A percentile compares a stretch with the other conserved stretches of the same genome.
These are phyloP conservation scores for Pythium aphanidermatum DNA, from an alignment of 352 stramenopile species.

Conservation along the genomic window DNA sequence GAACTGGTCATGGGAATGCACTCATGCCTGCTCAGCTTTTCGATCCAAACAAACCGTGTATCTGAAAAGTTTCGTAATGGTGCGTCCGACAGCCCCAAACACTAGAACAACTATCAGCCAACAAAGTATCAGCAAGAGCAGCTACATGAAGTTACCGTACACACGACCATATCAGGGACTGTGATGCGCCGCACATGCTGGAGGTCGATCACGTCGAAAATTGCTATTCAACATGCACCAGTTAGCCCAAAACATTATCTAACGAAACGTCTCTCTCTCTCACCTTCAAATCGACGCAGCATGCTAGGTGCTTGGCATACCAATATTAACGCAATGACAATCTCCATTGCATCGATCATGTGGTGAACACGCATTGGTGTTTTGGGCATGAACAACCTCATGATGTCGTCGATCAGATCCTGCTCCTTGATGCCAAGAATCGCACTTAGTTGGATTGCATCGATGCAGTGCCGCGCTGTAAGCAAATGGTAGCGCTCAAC, in stretches of 20 bases:
- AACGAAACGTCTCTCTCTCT: background rate
- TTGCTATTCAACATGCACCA: conserved; percentile 22
- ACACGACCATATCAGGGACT: conserved; percentile 36
- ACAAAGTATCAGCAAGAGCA: too few species aligned
- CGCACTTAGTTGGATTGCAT: conserved; percentile 38
- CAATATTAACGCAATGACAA: conserved; percentile 52
- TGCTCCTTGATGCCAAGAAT: conserved; percentile 50
- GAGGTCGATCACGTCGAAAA: conserved; percentile 55
- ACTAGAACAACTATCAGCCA: too few species aligned
- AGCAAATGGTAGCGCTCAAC: conserved; percentile 47
- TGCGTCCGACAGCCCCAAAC: conserved; percentile 30
- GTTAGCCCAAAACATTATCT: background rate
- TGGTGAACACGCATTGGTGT: conserved; percentile 50
- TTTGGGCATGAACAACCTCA: conserved; percentile 48
- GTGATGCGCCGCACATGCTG: conserved; percentile 28
- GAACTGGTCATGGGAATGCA: too few species aligned
- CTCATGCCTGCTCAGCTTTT: too few species aligned
- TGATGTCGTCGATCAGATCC: conserved; percentile 35
- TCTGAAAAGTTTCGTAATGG: conserved; percentile 56
- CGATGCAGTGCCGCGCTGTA: conserved; percentile 51
- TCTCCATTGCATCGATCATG: conserved; percentile 68
- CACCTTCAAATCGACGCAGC: conserved; percentile 51
- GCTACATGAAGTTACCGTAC: conserved; percentile 22
- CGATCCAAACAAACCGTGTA: conserved; percentile 32
- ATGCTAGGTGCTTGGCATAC: conserved; percentile 57